Evolutionary conservation across 2,329 filamentous ascomycete species (phyloP).

Genomic region (Exophiala aquamarina): DNA sequence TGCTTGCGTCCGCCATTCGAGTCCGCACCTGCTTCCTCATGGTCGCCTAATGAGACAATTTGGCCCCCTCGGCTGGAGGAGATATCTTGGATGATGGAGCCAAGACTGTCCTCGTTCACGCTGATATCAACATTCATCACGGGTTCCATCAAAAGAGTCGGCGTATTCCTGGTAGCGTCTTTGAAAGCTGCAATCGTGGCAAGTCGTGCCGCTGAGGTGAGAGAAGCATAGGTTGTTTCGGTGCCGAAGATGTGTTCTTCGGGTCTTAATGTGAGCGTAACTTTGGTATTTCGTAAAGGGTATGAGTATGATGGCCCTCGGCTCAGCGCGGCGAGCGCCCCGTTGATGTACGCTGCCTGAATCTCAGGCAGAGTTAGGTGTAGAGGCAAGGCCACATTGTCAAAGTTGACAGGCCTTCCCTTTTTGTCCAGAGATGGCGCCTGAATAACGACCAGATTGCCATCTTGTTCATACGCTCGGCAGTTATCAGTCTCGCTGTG

Average conservation of each 20-base stretch:
- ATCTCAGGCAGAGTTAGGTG: slow-evolving; percentile 52
- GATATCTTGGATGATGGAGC: slow-evolving; percentile 79
- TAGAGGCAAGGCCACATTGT: slow-evolving; percentile 53
- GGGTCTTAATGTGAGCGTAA: slow-evolving; percentile 69
- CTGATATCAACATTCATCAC: slow-evolving; percentile 88
- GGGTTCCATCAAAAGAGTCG: slow-evolving; percentile 78
- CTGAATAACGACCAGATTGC: slow-evolving; percentile 66
- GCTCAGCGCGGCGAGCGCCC: slow-evolving; percentile 77
- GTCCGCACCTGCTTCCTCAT: slow-evolving; percentile 35
- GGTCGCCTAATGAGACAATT: slow-evolving; percentile 67
- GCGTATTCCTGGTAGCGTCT: slow-evolving; percentile 54
- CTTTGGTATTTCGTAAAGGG: slow-evolving; percentile 73
- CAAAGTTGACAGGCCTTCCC: slow-evolving; percentile 38
- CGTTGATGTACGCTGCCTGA: slow-evolving; percentile 66
- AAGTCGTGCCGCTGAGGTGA: slow-evolving; percentile 65
- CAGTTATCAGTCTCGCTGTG: slow-evolving; percentile 20
- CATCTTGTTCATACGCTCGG: slow-evolving; percentile 54
- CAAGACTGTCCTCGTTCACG: slow-evolving; percentile 78
- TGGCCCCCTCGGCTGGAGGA: slow-evolving; percentile 71
- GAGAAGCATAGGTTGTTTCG: slow-evolving; percentile 66
- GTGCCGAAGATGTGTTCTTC: slow-evolving; percentile 63
- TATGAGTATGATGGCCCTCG: slow-evolving; percentile 79
- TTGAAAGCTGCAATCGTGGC: slow-evolving; percentile 71
- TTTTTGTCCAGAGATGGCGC: slow-evolving; percentile 50
- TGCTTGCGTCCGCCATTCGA: slow-evolving; percentile 31